Conservation (phyloP, 768 basidiomycete genomes). For the Phlebiopsis flavidoalba region DNA sequence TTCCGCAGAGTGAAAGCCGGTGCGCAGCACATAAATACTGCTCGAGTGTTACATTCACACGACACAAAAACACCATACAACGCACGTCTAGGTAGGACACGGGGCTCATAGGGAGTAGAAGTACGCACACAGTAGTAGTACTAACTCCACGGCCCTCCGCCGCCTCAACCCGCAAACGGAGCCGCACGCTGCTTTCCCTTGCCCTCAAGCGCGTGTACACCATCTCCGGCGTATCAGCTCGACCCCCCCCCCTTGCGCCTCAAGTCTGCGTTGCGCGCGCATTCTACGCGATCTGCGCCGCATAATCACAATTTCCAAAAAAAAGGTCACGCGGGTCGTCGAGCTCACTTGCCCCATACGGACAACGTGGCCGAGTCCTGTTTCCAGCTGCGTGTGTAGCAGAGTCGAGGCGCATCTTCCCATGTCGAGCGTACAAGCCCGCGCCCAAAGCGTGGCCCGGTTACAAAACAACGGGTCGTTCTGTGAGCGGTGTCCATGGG, state of each 20-base stretch:
- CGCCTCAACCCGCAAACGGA: not conserved
- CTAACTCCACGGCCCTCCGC: slow-evolving; percentile 4
- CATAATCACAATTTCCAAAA: too few species aligned
- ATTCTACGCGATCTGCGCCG: slow-evolving; percentile 67
- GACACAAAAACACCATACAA: not conserved
- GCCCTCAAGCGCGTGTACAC: slow-evolving; percentile 24
- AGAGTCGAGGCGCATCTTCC: slow-evolving; percentile 12
- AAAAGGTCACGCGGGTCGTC: slow-evolving; percentile 2
- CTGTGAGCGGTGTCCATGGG: slow-evolving; percentile 2
- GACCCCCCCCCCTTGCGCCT: slow-evolving; percentile 57
- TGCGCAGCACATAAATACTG: not conserved
- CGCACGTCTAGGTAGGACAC: not conserved
- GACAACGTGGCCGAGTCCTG: too few species aligned
- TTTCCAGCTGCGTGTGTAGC: too few species aligned
- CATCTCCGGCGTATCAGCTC: slow-evolving; percentile 38
- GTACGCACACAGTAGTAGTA: not conserved
- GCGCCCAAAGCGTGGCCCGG: not conserved
- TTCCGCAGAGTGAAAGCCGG: not conserved
- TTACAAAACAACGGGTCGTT: not conserved
- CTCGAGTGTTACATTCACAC: too few species aligned
- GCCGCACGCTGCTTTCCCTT: slow-evolving; percentile 11
- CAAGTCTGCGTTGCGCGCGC: slow-evolving; percentile 50
- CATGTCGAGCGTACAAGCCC: too few species aligned
- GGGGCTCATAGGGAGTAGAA: not conserved
- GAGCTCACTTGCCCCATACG: too few species aligned